Percentiles rank a stretch among this genome's conserved stretches.
Conservation (phyloP, 208 protist species). For the Zelonia costaricensis region DNA sequence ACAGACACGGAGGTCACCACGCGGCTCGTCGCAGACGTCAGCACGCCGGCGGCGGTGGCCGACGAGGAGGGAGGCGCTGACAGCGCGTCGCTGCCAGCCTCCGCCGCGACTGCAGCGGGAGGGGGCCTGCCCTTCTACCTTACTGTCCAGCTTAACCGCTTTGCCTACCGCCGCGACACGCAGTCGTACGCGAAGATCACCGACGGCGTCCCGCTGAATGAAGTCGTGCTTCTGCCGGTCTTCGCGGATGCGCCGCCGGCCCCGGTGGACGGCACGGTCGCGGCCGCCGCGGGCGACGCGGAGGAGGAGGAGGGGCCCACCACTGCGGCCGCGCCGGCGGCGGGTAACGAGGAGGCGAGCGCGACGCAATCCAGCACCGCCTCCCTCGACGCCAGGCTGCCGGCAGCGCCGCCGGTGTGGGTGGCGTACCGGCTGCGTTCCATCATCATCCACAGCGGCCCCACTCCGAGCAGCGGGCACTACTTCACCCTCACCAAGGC, state of each 20-base stretch:
- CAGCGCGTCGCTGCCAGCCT: background rate
- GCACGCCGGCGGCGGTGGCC: no score
- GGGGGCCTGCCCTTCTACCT: slow-evolving; percentile 52
- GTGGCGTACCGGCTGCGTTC: slow-evolving; percentile 53
- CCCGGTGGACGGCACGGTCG: background rate
- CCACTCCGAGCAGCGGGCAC: slow-evolving; percentile 58
- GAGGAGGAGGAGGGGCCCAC: slow-evolving; percentile 1
- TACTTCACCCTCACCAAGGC: slow-evolving; percentile 51
- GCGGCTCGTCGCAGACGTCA: slow-evolving; percentile 26
- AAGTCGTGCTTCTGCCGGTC: slow-evolving; percentile 43
- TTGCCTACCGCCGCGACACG: slow-evolving; percentile 40
- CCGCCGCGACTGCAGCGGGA: slow-evolving; percentile 7
- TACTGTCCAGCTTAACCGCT: slow-evolving; percentile 64
- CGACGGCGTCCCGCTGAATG: slow-evolving; percentile 51
- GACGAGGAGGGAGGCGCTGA: background rate
- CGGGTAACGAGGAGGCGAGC: background rate
- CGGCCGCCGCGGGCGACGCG: background rate
- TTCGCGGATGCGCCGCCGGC: background rate
- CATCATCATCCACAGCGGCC: slow-evolving; percentile 72
- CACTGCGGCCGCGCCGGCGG: background rate
- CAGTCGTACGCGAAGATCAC: slow-evolving; percentile 51
- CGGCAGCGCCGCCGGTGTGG: slow-evolving; percentile 6
- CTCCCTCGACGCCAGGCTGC: background rate
- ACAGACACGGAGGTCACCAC: slow-evolving; percentile 40
- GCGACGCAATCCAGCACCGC: background rate